Evolutionary conservation across 441 rosid species (phyloP).

Genomic region (Syzygium syzygioides): DNA sequence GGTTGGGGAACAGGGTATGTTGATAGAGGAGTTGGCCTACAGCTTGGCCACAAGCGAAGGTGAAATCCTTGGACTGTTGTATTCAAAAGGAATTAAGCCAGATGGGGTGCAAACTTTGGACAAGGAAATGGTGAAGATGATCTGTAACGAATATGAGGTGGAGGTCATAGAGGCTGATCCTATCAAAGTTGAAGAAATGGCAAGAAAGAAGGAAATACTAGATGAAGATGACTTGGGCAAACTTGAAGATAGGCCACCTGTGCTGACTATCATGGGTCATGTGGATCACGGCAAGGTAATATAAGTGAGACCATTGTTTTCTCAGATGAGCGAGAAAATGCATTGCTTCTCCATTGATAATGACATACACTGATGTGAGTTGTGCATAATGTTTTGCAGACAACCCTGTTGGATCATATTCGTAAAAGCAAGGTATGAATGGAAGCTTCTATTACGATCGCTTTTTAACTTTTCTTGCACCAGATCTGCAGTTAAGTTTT

Average conservation of each 20-base stretch:
- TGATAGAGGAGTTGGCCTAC: slow-evolving; percentile 80
- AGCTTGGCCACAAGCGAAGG: slow-evolving; percentile 78
- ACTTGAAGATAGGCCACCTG: slow-evolving; percentile 89
- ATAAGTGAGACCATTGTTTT: neutral
- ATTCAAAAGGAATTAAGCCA: slow-evolving; percentile 89
- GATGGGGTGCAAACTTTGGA: slow-evolving; percentile 95
- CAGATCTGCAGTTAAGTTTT: neutral
- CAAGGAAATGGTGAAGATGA: slow-evolving; percentile 93
- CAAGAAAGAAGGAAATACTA: slow-evolving; percentile 70
- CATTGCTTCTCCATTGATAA: neutral
- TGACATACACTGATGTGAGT: neutral
- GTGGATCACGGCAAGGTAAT: slow-evolving; percentile 97
- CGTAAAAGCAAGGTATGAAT: slow-evolving; percentile 88
- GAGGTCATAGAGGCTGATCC: slow-evolving; percentile 83
- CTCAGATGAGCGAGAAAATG: neutral
- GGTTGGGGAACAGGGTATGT: slow-evolving; percentile 87
- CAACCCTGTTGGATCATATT: slow-evolving; percentile 87
- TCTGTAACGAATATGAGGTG: slow-evolving; percentile 79
- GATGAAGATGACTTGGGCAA: slow-evolving; percentile 92
- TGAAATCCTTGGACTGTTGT: slow-evolving; percentile 79
- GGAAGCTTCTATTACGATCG: slow-evolving; percentile 3
- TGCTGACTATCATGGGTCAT: slow-evolving; percentile 99
- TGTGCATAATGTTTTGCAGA: slow-evolving; percentile 46
- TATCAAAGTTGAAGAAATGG: slow-evolving; percentile 81
- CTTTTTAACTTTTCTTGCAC: neutral